Percentiles rank a stretch among this genome's conserved stretches.
Evolutionary conservation across 768 basidiomycete genomes (phyloP).

Genomic region (Asterophora lycoperdoides): DNA sequence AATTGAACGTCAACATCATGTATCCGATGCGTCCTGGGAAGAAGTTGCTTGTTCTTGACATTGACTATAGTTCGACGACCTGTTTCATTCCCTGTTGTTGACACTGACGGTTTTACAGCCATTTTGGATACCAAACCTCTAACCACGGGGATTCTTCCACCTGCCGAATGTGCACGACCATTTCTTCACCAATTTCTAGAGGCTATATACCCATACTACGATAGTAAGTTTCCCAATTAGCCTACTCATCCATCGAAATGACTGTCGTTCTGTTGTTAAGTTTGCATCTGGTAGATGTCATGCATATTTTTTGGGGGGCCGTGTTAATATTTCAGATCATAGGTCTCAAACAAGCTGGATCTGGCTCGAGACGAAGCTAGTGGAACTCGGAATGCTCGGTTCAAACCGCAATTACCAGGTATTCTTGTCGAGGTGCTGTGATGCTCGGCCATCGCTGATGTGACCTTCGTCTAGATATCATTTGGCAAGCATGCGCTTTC

Average conservation of each 20-base stretch:
- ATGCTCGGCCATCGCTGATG: neutral
- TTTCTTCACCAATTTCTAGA: conserved; percentile 81
- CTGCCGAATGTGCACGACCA: conserved; percentile 79
- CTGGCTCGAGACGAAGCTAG: conserved; percentile 84
- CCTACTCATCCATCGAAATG: neutral
- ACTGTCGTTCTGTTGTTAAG: conserved; percentile 21
- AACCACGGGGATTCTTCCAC: conserved; percentile 75
- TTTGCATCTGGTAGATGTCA: conserved; percentile 72
- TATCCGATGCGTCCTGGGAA: conserved; percentile 73
- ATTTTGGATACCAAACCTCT: conserved; percentile 84
- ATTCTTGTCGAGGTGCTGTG: conserved; percentile 5
- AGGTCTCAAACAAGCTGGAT: conserved; percentile 88
- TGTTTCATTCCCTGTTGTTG: neutral
- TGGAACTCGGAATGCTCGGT: conserved; percentile 83
- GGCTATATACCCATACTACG: conserved; percentile 76
- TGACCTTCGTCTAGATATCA: conserved; percentile 43
- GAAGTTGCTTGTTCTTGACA: conserved; percentile 78
- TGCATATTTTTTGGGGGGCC: too few species aligned
- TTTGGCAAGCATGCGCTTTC: conserved; percentile 42
- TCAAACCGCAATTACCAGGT: conserved; percentile 68
- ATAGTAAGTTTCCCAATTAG: conserved; percentile 41
- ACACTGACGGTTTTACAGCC: conserved; percentile 36
- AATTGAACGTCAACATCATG: conserved; percentile 66
- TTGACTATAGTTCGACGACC: conserved; percentile 71
- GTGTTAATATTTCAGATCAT: neutral